A percentile compares a stretch with the other conserved stretches of the same genome.
phyloP scores from a whole-genome alignment of 2,329 filamentous ascomycete species.

The Verticillium tricorpus region DNA sequence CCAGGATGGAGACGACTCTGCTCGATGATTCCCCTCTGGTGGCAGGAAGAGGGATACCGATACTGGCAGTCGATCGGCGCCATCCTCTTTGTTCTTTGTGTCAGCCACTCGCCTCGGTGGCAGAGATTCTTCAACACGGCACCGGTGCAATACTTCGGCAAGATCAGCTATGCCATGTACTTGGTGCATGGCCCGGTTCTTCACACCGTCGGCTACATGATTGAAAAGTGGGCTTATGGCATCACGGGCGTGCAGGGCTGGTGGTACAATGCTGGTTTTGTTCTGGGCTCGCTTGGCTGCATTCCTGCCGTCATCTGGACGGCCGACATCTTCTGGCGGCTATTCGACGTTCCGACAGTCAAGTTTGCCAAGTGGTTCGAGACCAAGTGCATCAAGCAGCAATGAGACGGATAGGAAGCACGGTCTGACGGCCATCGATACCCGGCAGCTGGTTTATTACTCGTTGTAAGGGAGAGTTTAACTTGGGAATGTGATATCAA shows the following conservation, averaged over 20 bases:
- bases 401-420: not conserved
- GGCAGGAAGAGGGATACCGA: slow-evolving; percentile 42
- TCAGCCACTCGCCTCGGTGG: slow-evolving; percentile 40
- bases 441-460: not conserved
- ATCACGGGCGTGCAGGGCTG: slow-evolving; percentile 41
- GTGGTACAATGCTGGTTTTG: slow-evolving; percentile 41
- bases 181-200: slow-evolving; percentile 55
- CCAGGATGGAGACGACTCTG: slow-evolving; percentile 49
- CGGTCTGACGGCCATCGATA: not conserved
- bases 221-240: slow-evolving; percentile 42
- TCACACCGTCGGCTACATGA: slow-evolving; percentile 48
- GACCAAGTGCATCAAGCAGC: slow-evolving; percentile 29
- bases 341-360: slow-evolving; percentile 51
- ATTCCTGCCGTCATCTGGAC: slow-evolving; percentile 49
- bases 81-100: slow-evolving; percentile 45
- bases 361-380: slow-evolving; percentile 54
- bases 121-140: slow-evolving; percentile 45
- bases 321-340: slow-evolving; percentile 52
- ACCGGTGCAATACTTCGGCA: slow-evolving; percentile 53
- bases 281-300: slow-evolving; percentile 40
- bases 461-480: not conserved
- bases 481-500: not conserved
- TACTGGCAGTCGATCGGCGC: slow-evolving; percentile 54
- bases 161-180: slow-evolving; percentile 57
- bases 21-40: slow-evolving; percentile 44